A percentile compares a stretch with the other conserved stretches of the same genome.
Evolutionary conservation across 805 yeast species (phyloP).

Genomic region (Pichia manshurica): DNA sequence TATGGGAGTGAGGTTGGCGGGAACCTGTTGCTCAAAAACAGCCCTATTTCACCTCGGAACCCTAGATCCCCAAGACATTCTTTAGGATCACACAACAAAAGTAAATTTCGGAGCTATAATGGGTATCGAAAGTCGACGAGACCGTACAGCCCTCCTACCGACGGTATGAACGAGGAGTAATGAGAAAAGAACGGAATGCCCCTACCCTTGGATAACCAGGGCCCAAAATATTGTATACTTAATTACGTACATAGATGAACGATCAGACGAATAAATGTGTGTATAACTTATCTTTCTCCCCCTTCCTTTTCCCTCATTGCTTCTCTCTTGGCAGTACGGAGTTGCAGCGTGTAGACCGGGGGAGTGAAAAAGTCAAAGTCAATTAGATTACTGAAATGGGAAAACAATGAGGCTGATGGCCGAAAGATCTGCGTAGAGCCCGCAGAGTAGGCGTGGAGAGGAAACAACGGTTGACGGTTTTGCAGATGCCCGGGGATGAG

Average conservation of each 20-base stretch:
- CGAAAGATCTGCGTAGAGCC: background rate
- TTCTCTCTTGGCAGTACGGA: no score
- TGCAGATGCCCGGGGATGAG: no score
- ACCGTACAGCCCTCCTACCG: slow-evolving; percentile 2
- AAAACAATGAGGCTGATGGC: background rate
- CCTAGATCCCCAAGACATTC: slow-evolving; percentile 24
- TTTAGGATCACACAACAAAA: slow-evolving; percentile 7
- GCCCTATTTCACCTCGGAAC: slow-evolving; percentile 24
- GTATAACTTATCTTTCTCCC: no score
- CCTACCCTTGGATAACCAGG: no score
- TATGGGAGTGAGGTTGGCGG: slow-evolving; percentile 14
- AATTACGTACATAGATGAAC: no score
- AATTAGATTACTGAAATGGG: background rate
- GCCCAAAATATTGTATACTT: no score
- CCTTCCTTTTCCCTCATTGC: no score
- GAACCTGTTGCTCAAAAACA: slow-evolving; percentile 18
- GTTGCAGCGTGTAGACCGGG: no score
- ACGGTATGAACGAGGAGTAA: background rate
- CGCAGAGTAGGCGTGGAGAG: no score
- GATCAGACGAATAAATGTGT: no score
- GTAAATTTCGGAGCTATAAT: slow-evolving; percentile 13
- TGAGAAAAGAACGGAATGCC: no score
- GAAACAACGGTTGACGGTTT: no score
- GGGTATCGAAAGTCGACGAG: slow-evolving; percentile 9
- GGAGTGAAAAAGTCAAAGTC: background rate